Evolutionary conservation across 371 early-diverging fungal genomes (phyloP).

Genomic region (Lichtheimia corymbifera): DNA sequence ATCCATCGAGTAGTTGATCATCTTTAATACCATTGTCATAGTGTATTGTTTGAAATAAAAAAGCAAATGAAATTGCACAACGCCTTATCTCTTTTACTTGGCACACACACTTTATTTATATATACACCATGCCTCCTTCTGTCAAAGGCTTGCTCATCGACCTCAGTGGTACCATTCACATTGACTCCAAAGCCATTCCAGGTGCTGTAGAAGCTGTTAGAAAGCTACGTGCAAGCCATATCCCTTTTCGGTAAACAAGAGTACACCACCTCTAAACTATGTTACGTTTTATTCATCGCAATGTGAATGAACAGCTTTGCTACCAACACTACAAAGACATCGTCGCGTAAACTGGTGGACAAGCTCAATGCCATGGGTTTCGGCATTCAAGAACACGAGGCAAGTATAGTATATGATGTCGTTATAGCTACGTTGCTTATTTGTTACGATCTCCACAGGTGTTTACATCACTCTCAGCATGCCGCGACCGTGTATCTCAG

Average conservation of each 20-base stretch:
- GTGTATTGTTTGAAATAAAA: slow-evolving; percentile 2
- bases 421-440: background rate
- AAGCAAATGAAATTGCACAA: background rate
- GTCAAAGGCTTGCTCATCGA: slow-evolving; percentile 72
- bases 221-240: slow-evolving; percentile 57
- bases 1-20: background rate
- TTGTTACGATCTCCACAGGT: slow-evolving; percentile 35
- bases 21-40: background rate
- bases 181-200: slow-evolving; percentile 70
- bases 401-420: slow-evolving; percentile 20
- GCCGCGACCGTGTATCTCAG: slow-evolving; percentile 53
- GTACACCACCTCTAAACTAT: background rate
- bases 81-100: background rate
- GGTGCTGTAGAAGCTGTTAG: slow-evolving; percentile 70
- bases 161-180: slow-evolving; percentile 79
- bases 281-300: background rate
- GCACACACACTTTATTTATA: background rate
- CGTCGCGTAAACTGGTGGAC: slow-evolving; percentile 50
- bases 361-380: slow-evolving; percentile 69
- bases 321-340: slow-evolving; percentile 86
- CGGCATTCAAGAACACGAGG: slow-evolving; percentile 61
- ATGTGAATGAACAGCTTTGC: slow-evolving; percentile 53
- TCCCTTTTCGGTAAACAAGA: slow-evolving; percentile 49
- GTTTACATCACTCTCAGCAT: slow-evolving; percentile 81
- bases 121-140: background rate